A percentile compares a stretch with the other conserved stretches of the same genome.
Evolutionary conservation across 225 moss, liverwort and hornwort species (phyloP).

Genomic region (Polytrichum formosum): DNA sequence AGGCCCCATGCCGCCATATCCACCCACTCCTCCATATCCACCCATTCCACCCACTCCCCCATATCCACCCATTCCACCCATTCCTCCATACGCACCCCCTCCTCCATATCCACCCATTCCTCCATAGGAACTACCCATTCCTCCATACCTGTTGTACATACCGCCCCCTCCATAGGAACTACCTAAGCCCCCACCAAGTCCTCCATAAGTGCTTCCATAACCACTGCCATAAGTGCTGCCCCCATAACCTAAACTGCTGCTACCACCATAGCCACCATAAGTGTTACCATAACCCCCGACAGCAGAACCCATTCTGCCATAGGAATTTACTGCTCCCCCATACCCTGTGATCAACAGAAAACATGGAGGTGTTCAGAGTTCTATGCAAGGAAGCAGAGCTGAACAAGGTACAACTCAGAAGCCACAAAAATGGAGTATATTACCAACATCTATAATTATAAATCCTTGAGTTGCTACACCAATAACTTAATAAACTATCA

Average conservation of each 20-base stretch:
- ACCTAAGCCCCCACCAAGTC: slow-evolving; percentile 41
- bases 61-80: slow-evolving; percentile 41
- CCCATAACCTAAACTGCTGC: slow-evolving; percentile 40
- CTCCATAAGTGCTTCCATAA: slow-evolving; percentile 28
- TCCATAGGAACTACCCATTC: slow-evolving; percentile 18
- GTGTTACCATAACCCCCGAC: slow-evolving; percentile 44
- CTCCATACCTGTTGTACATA: slow-evolving; percentile 54
- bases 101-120: slow-evolving; percentile 25
- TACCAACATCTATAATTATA: no score
- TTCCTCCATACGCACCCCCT: slow-evolving; percentile 35
- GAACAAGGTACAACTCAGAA: no score
- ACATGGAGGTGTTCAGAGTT: neutral
- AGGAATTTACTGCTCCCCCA: slow-evolving; percentile 56
- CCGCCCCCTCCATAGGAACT: slow-evolving; percentile 66
- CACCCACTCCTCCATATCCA: slow-evolving; percentile 3
- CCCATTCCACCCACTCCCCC: slow-evolving; percentile 19
- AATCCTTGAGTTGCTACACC: no score
- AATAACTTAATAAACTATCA: no score
- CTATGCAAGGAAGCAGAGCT: no score
- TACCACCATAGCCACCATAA: slow-evolving; percentile 46
- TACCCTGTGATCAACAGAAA: slow-evolving; percentile 37
- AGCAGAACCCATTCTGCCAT: slow-evolving; percentile 36
- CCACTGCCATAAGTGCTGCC: slow-evolving; percentile 14
- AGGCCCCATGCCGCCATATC: slow-evolving; percentile 46
- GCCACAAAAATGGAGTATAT: no score